Percentiles rank a stretch among this genome's conserved stretches.
Evolutionary conservation across 2,329 filamentous ascomycete species (phyloP).

Genomic region (Botryotinia convoluta): DNA sequence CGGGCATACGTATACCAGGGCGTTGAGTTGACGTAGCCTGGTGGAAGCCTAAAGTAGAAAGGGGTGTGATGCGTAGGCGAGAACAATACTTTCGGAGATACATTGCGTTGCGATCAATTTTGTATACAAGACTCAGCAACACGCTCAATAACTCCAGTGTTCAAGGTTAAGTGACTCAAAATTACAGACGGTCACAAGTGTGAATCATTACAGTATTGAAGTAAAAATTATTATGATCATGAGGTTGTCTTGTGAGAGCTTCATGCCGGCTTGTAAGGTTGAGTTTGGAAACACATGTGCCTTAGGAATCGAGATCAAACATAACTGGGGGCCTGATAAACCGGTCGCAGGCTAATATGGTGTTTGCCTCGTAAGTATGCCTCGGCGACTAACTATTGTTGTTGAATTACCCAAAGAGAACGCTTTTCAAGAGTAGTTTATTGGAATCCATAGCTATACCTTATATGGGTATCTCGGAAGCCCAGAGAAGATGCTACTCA

Average conservation of each 20-base stretch:
- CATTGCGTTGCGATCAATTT: neutral
- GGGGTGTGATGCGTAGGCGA: slow-evolving; percentile 12
- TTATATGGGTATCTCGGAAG: neutral
- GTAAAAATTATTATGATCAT: slow-evolving; percentile 11
- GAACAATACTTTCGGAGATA: neutral
- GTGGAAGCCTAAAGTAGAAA: slow-evolving; percentile 16
- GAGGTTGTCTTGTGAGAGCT: slow-evolving; percentile 1
- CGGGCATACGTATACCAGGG: neutral
- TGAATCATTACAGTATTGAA: slow-evolving; percentile 2
- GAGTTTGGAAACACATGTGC: neutral
- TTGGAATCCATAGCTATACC: neutral
- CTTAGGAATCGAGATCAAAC: neutral
- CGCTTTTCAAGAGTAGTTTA: neutral
- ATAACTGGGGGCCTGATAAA: neutral
- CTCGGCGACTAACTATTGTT: neutral
- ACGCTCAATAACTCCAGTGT: neutral
- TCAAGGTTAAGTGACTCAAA: neutral
- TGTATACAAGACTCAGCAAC: neutral
- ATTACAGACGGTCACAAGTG: slow-evolving; percentile 11
- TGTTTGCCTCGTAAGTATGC: slow-evolving; percentile 1
- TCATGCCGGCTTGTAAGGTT: neutral
- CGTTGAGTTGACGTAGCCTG: slow-evolving; percentile 3
- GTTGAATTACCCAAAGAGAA: neutral
- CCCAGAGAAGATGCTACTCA: neutral
- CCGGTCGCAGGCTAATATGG: neutral